Evolutionary conservation across 2,329 filamentous ascomycete genomes (phyloP), one percentile per base, ranked within the genome.

Genomic region (Xylariomycetidae sp.): DNA sequence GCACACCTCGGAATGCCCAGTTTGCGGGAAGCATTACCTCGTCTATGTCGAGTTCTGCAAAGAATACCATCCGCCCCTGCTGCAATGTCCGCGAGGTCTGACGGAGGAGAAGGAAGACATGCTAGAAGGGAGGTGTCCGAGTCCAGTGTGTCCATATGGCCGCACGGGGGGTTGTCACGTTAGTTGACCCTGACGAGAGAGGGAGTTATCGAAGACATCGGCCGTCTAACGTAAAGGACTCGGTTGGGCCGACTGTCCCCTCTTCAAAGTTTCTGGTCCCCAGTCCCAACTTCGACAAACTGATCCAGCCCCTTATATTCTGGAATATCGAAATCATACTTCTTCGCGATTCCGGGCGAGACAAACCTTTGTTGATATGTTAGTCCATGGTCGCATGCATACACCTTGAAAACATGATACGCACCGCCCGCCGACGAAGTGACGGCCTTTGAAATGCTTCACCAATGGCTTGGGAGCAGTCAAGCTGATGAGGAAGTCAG

Each of bases 391-490:
- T 19, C 4, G 19, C 13, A 10, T 33, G 33, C 19, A 29, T 16
- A 20, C 15, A 23, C 25, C 25, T 19, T n/a, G 31, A 40, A 17
- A 32, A 37, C 25, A 30, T 31, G 39, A 49, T 53, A 62, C 70
- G 52, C 64, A 84, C 74, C 87, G 71, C 34, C 92, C 92, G 6
- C 92, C 92, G 35, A 98, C 62, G 54, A 97, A 98, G 67, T 98
- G 92, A 29, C 86, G 77, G 1, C 90, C 92, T 42, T 69, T 78
- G 59, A 95, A 98, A 57, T 80, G 78, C 59, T 82, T 84, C 6
- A 88, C 84, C 40, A 95, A 67, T 6, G 90, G 90, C 64, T 98
- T 98, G 3, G 92, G 88, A 8, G 92, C 92, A 30, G 90, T 95
- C 53, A 98, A 67, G 56, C 87, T 94, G 46, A 98, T 80, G 37